Evolutionary conservation across 345 rosid genomes (phyloP).

Genomic region (Angophora floribunda): DNA sequence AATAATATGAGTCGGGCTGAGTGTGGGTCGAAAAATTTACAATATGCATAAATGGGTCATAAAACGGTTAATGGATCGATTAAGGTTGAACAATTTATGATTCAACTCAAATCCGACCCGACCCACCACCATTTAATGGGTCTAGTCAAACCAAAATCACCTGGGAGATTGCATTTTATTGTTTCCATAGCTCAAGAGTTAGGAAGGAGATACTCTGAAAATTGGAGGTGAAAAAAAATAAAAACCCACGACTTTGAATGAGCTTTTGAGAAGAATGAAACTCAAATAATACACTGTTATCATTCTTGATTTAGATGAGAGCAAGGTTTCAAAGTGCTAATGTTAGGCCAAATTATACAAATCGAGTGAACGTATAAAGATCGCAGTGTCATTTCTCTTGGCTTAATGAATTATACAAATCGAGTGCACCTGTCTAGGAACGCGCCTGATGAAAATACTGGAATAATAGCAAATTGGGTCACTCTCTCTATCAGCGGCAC

Average conservation of each 20-base stretch:
- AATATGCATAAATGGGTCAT: too few species aligned
- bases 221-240: too few species aligned
- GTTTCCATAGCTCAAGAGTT: not conserved
- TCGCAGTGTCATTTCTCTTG: not conserved
- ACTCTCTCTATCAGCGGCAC: accelerated
- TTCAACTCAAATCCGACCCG: too few species aligned
- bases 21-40: too few species aligned
- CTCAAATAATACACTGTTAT: too few species aligned
- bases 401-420: not conserved
- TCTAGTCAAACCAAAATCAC: conserved; percentile 35
- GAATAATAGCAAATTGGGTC: not conserved
- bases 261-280: not conserved
- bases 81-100: too few species aligned
- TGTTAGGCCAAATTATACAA: not conserved
- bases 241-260: not conserved
- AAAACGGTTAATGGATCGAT: too few species aligned
- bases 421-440: not conserved
- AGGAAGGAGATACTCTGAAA: too few species aligned
- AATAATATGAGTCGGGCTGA: too few species aligned
- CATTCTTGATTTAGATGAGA: not conserved
- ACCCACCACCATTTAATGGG: too few species aligned
- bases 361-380: not conserved
- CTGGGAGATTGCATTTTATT: conserved; percentile 54
- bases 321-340: conserved; percentile 22
- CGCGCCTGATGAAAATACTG: not conserved